These are phyloP conservation scores for Paecilomyces variotii DNA, from an alignment of 2,329 filamentous ascomycete genomes.

Conservation along the genomic window DNA sequence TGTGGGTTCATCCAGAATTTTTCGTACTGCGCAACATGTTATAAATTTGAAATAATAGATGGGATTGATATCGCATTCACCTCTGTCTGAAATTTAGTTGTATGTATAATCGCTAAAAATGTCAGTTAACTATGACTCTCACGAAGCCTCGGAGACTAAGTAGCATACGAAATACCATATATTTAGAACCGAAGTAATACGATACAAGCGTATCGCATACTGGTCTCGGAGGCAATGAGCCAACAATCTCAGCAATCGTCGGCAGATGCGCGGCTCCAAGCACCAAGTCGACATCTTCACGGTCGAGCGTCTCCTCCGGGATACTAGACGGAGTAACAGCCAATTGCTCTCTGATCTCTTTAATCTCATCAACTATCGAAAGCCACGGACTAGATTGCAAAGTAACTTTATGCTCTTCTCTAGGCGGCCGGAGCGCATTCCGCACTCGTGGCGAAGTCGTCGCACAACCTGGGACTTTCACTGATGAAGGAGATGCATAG, in stretches of 20 bases:
- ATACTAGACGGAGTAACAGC: conserved; percentile 4
- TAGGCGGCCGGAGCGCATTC: neutral
- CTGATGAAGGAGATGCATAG: neutral
- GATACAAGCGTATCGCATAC: conserved; percentile 5
- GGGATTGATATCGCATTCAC: neutral
- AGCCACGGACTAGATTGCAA: conserved; percentile 3
- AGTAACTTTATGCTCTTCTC: neutral
- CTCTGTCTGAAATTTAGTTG: conserved; percentile 7
- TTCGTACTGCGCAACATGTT: conserved; percentile 7
- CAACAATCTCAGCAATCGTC: conserved; percentile 3
- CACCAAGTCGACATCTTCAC: conserved; percentile 5
- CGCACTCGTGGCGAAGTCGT: neutral
- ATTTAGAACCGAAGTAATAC: conserved; percentile 4
- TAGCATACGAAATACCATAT: conserved; percentile 4
- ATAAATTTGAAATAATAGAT: neutral
- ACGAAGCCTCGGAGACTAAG: neutral
- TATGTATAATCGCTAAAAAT: conserved; percentile 5
- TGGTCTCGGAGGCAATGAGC: conserved; percentile 3
- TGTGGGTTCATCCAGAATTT: conserved; percentile 11
- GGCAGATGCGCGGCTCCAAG: conserved; percentile 1
- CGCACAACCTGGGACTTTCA: neutral
- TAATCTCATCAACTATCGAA: conserved; percentile 7
- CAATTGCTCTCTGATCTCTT: conserved; percentile 6
- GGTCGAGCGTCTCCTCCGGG: neutral
- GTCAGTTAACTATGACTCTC: neutral